Evolutionary conservation across 495 filamentous ascomycete genomes (phyloP).

Genomic region (Penicillium parvum): DNA sequence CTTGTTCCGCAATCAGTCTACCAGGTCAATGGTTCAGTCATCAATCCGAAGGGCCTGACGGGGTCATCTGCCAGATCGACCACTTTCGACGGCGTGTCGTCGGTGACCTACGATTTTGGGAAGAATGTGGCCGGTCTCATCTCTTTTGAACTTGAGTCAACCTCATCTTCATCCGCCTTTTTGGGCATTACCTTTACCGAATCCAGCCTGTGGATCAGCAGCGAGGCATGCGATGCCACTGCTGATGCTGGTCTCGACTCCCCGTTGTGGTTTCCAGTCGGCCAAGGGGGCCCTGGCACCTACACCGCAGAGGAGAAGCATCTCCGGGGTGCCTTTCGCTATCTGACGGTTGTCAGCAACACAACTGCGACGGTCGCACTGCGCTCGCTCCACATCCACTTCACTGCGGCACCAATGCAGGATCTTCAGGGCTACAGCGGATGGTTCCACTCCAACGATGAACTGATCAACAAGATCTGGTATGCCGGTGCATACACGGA

Average conservation of each 20-base stretch:
- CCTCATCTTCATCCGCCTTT: constrained; percentile 27
- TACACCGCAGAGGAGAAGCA: constrained; percentile 32
- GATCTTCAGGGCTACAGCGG: constrained; percentile 52
- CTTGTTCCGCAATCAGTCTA: constrained; percentile 29
- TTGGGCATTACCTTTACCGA: constrained; percentile 44
- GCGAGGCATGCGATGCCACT: constrained; percentile 39
- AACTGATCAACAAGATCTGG: constrained; percentile 56
- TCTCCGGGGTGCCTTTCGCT: constrained; percentile 40
- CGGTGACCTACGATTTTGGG: constrained; percentile 44
- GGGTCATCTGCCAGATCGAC: not conserved
- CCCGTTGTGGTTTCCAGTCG: constrained; percentile 35
- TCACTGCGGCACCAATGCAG: constrained; percentile 41
- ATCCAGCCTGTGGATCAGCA: constrained; percentile 38
- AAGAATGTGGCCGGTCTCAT: constrained; percentile 43
- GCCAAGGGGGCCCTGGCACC: constrained; percentile 17
- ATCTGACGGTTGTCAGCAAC: constrained; percentile 35
- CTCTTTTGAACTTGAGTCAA: constrained; percentile 26
- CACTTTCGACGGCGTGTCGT: constrained; percentile 23
- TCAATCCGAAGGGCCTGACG: constrained; percentile 25
- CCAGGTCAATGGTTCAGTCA: constrained; percentile 36
- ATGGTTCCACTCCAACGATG: constrained; percentile 55
- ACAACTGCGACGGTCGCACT: constrained; percentile 18
- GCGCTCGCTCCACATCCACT: constrained; percentile 15
- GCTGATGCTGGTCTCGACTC: constrained; percentile 36
- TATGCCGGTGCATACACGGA: constrained; percentile 62